A percentile compares a stretch with the other conserved stretches of the same genome.
phyloP scores from a whole-genome alignment of 441 rosid species.

The Erodium trifolium region DNA sequence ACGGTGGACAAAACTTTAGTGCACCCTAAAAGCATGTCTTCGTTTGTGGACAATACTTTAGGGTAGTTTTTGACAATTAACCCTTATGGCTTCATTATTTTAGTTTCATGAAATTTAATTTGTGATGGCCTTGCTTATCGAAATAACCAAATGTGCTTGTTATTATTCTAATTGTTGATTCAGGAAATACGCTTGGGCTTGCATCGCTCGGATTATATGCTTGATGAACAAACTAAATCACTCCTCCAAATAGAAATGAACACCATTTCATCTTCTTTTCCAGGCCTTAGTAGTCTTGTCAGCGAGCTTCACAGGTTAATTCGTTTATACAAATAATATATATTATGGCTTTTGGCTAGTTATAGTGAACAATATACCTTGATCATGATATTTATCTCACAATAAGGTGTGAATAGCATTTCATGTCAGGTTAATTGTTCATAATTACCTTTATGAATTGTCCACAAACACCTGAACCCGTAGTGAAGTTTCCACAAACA shows the following conservation, averaged over 20 bases:
- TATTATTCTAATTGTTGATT: slow-evolving; percentile 17
- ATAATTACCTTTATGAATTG: too few species aligned
- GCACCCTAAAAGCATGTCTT: too few species aligned
- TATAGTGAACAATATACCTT: too few species aligned
- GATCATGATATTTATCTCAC: neutral
- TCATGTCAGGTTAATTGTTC: too few species aligned
- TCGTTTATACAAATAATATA: slow-evolving; percentile 5
- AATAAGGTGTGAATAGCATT: neutral
- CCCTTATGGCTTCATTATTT: neutral
- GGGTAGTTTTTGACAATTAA: too few species aligned
- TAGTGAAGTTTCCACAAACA: too few species aligned
- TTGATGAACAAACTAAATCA: slow-evolving; percentile 81
- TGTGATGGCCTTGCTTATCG: neutral
- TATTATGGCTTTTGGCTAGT: neutral
- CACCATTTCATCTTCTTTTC: slow-evolving; percentile 75
- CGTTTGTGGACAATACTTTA: too few species aligned
- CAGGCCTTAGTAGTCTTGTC: slow-evolving; percentile 75
- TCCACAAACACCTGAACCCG: too few species aligned
- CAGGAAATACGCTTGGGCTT: slow-evolving; percentile 93
- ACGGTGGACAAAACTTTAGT: too few species aligned
- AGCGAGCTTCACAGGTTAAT: slow-evolving; percentile 82
- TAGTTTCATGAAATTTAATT: neutral
- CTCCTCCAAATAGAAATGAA: slow-evolving; percentile 95
- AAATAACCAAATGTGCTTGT: neutral
- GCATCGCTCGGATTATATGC: slow-evolving; percentile 98